These are phyloP conservation scores for Fraxinus sp. DNA, from an alignment of 305 asterid species.

Conservation along the genomic window DNA sequence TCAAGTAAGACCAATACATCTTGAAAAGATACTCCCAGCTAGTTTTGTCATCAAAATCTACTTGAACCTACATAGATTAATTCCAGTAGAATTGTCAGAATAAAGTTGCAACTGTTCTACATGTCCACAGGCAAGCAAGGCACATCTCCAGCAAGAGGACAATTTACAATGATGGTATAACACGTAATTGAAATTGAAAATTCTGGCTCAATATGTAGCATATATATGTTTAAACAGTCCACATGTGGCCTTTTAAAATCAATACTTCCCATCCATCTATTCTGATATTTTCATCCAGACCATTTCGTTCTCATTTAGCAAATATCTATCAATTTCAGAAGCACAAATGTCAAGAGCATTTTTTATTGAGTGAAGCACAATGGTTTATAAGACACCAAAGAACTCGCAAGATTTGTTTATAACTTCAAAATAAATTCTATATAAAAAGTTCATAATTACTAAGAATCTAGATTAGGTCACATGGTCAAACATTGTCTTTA, in stretches of 20 bases:
- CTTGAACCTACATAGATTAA: constrained; percentile 55
- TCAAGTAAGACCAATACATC: constrained; percentile 74
- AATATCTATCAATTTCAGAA: not conserved
- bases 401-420: not conserved
- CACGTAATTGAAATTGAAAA: not conserved
- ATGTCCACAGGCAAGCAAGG: not conserved
- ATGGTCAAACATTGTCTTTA: not conserved
- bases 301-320: not conserved
- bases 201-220: not conserved
- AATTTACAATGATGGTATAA: not conserved
- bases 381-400: not conserved
- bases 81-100: constrained; percentile 19
- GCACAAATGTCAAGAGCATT: not conserved
- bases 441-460: not conserved
- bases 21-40: constrained; percentile 98
- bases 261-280: not conserved
- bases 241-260: not conserved
- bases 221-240: not conserved
- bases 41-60: constrained; percentile 80
- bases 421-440: not conserved
- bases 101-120: constrained; percentile 10
- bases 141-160: not conserved
- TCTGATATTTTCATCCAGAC: not conserved
- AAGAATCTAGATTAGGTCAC: not conserved
- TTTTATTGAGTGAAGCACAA: not conserved